These are phyloP conservation scores for Pythium apleroticum DNA, from an alignment of 352 stramenopile genomes.

Conservation along the genomic window DNA sequence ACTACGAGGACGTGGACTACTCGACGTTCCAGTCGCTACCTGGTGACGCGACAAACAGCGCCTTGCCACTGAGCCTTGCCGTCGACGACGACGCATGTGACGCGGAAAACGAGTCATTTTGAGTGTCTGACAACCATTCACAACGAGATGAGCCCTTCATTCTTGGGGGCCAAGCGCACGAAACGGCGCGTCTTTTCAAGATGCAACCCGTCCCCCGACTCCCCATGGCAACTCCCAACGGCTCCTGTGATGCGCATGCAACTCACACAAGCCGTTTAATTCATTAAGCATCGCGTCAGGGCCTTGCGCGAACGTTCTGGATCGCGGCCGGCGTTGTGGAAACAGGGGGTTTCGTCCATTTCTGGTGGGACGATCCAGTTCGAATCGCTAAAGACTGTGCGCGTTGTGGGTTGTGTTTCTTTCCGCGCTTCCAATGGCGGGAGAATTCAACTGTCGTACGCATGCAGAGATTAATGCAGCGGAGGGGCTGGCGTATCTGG, in stretches of 20 bases:
- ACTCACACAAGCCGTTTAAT: neutral
- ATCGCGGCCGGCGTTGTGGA: neutral
- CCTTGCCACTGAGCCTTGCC: neutral
- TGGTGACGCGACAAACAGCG: neutral
- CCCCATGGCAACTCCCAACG: slow-evolving; percentile 1
- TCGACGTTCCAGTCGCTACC: slow-evolving; percentile 3
- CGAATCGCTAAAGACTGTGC: neutral
- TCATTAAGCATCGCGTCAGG: neutral
- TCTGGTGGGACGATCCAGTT: neutral
- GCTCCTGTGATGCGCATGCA: slow-evolving; percentile 7
- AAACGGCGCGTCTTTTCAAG: slow-evolving; percentile 13
- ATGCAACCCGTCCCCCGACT: slow-evolving; percentile 13
- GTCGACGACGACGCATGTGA: neutral
- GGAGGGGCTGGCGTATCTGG: neutral
- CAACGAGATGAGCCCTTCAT: neutral
- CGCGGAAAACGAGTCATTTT: neutral
- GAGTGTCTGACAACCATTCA: neutral
- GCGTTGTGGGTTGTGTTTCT: neutral
- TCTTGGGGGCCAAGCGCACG: neutral
- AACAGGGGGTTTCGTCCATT: neutral
- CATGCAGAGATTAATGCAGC: neutral
- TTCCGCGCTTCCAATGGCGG: neutral
- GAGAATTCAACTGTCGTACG: neutral
- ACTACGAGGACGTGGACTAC: slow-evolving; percentile 23
- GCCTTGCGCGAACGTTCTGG: slow-evolving; percentile 1